These are phyloP conservation scores for Trichoderma citrinoviride DNA, from an alignment of 2,329 filamentous ascomycete genomes.

Conservation along the genomic window DNA sequence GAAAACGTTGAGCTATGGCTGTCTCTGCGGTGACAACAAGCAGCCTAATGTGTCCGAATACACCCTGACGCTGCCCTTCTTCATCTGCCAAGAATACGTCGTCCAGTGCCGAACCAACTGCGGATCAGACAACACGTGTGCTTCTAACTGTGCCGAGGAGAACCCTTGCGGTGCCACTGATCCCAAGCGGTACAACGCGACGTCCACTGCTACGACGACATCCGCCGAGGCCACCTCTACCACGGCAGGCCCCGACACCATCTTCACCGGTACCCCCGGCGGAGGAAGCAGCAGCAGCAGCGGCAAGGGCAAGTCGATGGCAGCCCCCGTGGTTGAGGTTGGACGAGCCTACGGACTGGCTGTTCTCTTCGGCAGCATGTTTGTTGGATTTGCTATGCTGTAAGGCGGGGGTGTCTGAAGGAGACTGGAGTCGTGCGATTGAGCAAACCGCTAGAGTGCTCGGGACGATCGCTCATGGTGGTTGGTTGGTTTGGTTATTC, in stretches of 20 bases:
- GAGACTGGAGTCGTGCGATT: not conserved
- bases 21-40: constrained; percentile 65
- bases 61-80: constrained; percentile 75
- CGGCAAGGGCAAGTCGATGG: constrained; percentile 29
- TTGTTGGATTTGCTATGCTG: constrained; percentile 39
- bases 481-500: constrained; percentile 1
- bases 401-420: not conserved
- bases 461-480: constrained; percentile 8
- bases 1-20: constrained; percentile 64
- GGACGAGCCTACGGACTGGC: constrained; percentile 40
- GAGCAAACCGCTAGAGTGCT: not conserved
- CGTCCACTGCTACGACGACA: constrained; percentile 43
- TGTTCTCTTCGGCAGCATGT: constrained; percentile 39
- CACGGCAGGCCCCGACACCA: constrained; percentile 29
- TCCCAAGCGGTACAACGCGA: constrained; percentile 58
- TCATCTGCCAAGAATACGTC: constrained; percentile 69
- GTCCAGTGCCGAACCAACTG: constrained; percentile 64
- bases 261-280: constrained; percentile 39
- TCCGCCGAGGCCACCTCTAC: constrained; percentile 39
- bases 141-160: constrained; percentile 59
- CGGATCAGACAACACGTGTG: constrained; percentile 54
- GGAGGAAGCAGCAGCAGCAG: constrained; percentile 21
- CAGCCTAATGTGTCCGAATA: constrained; percentile 73
- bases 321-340: constrained; percentile 34
- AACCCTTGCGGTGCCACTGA: constrained; percentile 70